phyloP scores from a whole-genome alignment of 2,329 filamentous ascomycete species.

The Cytospora piceicola region DNA sequence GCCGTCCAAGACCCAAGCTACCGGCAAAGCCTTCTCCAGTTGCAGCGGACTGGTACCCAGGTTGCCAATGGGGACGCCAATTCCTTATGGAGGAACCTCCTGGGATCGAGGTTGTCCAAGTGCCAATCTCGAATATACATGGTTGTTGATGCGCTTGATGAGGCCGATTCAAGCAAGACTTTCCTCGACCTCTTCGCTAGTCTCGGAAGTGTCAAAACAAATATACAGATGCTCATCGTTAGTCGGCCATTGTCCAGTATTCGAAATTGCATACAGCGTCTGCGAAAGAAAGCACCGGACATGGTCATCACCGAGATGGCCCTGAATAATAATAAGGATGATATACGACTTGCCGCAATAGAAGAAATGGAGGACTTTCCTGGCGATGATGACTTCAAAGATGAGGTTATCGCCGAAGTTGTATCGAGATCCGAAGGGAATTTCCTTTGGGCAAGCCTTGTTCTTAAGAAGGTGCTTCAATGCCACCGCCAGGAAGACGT shows the following conservation, averaged over 20 bases:
- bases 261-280: not conserved
- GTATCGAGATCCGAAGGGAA: constrained; percentile 31
- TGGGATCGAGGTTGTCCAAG: not conserved
- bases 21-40: not conserved
- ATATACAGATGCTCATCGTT: constrained; percentile 10
- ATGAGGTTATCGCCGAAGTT: constrained; percentile 22
- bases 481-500: constrained; percentile 33
- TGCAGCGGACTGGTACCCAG: constrained; percentile 1
- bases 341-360: constrained; percentile 30
- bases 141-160: constrained; percentile 12
- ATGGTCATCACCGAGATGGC: constrained; percentile 12
- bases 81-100: constrained; percentile 7
- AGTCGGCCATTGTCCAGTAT: constrained; percentile 10
- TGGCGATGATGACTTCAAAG: constrained; percentile 30
- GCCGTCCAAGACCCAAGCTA: constrained; percentile 15
- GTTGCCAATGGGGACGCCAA: constrained; percentile 11
- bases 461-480: constrained; percentile 28
- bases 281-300: constrained; percentile 15
- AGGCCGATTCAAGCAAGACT: constrained; percentile 6
- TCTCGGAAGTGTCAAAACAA: not conserved
- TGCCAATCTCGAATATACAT: constrained; percentile 17
- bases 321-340: constrained; percentile 27
- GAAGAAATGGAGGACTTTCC: constrained; percentile 31
- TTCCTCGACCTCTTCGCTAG: constrained; percentile 1
- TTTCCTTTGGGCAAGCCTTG: constrained; percentile 34